phyloP scores from a whole-genome alignment of 331 rosid species.

The Telfairia occidentalis region DNA sequence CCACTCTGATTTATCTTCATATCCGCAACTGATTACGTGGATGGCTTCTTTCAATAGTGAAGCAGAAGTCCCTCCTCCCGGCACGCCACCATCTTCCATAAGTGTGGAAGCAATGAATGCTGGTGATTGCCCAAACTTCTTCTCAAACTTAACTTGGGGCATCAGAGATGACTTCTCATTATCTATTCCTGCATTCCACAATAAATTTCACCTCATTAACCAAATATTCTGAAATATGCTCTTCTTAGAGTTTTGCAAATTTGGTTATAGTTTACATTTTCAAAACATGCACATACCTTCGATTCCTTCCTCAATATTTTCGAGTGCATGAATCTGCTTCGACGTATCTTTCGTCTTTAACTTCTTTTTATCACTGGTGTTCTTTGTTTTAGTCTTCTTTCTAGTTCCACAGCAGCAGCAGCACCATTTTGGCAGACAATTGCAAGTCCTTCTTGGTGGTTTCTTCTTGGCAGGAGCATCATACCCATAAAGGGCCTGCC shows the following conservation, averaged over 20 bases:
- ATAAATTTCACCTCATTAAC: neutral
- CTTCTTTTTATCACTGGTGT: constrained; percentile 28
- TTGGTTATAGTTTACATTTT: neutral
- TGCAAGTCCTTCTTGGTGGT: constrained; percentile 55
- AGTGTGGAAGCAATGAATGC: constrained; percentile 57
- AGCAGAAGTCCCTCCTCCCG: constrained; percentile 47
- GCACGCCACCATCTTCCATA: constrained; percentile 45
- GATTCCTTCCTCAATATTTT: constrained; percentile 38
- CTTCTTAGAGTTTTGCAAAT: neutral
- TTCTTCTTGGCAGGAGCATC: constrained; percentile 74
- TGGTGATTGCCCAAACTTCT: constrained; percentile 73
- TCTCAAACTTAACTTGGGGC: constrained; percentile 47
- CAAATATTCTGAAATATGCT: neutral
- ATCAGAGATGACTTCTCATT: constrained; percentile 34
- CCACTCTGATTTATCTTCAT: constrained; percentile 92
- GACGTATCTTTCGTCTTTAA: constrained; percentile 26
- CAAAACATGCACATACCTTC: constrained; percentile 23
- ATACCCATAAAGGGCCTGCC: constrained; percentile 74
- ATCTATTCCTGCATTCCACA: constrained; percentile 31
- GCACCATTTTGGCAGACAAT: constrained; percentile 72
- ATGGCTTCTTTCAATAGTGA: constrained; percentile 79
- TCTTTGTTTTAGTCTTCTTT: constrained; percentile 36
- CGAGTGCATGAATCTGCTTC: constrained; percentile 37
- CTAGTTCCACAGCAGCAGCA: constrained; percentile 38
- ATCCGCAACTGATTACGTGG: constrained; percentile 78